A percentile compares a stretch with the other conserved stretches of the same genome.
phyloP scores from a whole-genome alignment of 106 monocot species.

The Chionographis japonica region DNA sequence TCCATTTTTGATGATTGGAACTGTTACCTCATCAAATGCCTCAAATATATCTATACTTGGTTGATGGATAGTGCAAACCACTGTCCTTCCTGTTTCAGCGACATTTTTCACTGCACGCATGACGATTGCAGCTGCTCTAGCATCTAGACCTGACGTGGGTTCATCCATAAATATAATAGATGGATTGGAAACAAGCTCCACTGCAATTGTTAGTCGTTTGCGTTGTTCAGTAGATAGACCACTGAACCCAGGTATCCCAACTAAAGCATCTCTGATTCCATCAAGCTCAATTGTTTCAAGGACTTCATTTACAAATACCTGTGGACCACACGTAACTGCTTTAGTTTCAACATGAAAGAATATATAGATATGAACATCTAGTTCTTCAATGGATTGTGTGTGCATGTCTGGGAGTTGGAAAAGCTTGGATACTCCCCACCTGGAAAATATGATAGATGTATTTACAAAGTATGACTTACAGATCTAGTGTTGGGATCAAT shows the following conservation, averaged over 20 bases:
- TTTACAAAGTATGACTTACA: conserved; percentile 16
- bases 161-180: conserved; percentile 59
- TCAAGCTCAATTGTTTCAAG: conserved; percentile 49
- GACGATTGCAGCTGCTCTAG: conserved; percentile 52
- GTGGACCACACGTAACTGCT: neutral
- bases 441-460: too few relatives aligned
- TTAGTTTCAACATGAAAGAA: too few relatives aligned
- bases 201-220: conserved; percentile 47
- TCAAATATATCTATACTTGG: conserved; percentile 50
- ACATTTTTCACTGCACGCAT: conserved; percentile 50
- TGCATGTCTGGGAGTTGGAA: neutral
- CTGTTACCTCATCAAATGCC: conserved; percentile 50
- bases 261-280: conserved; percentile 36
- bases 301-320: conserved; percentile 46
- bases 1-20: neutral
- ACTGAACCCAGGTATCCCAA: conserved; percentile 36
- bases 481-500: conserved; percentile 24
- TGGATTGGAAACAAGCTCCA: conserved; percentile 54
- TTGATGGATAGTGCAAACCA: conserved; percentile 50
- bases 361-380: too few relatives aligned
- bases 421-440: too few relatives aligned
- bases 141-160: conserved; percentile 53
- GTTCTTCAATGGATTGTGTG: neutral
- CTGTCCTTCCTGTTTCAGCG: conserved; percentile 45
- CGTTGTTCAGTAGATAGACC: conserved; percentile 52